Base-by-base conservation (phyloP, 1,284 basidiomycete species). In the Cronartium quercuum region DNA sequence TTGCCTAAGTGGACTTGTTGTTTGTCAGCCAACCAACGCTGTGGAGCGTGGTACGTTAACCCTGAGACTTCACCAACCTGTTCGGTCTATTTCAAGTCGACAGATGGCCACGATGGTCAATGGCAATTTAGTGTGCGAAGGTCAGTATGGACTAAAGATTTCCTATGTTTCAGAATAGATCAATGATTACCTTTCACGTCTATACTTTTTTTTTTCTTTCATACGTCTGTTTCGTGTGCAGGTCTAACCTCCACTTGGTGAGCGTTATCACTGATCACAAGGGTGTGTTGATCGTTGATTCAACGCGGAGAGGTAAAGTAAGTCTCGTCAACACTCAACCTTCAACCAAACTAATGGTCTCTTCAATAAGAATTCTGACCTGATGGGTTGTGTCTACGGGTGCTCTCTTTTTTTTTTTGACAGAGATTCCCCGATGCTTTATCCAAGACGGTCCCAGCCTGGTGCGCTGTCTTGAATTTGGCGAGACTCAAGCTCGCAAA, bases 11-110 rank as follows among this genome's bases (percentile, higher is more conserved):
- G 67, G 68, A 70, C n/a, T n/a, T 61, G 24, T 51, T 58, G 4
- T 68, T 67, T 47, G 29, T 61, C 79, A 90, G 92, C 94, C 2
- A 98, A 98, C 81, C 85, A 95, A 79, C 87, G 94, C 24, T 97
- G 94, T 79, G 94, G 94, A 0, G 90, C 90, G 4, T 98, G 95
- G 94, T 98, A 97, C 82, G 88, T 90, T 6, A 86, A 91, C 78
- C 91, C 93, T 4, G 76, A 79, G 4, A 60, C 34, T 40, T 61
- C 60, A 57, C 40, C 60, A 13, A 44, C 47, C 42, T 69, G 68
- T 61, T 85, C 87, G 67, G 88, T 89, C 79, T 98, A 98, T 84
- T 98, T 97, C 86, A 98, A 98, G 82, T 95, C 93, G 0, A 97
- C 94, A 0, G 95, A 98, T 79, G 95, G 95, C 0, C 95, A 98